Percentiles rank a stretch among this genome's conserved stretches.
phyloP scores from a whole-genome alignment of 306 rosid species.

The Hippophae gyantsensis region DNA sequence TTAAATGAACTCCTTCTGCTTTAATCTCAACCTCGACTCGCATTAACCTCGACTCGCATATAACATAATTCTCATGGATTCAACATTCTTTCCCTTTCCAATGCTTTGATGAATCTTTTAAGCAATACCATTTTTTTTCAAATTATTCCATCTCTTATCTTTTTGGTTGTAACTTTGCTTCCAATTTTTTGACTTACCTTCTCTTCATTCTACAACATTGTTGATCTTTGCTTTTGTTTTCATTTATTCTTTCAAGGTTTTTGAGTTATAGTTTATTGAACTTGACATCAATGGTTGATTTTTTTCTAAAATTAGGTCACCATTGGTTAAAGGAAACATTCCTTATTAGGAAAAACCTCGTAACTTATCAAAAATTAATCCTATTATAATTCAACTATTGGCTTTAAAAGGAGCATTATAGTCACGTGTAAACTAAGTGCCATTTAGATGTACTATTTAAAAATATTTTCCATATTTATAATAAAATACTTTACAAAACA shows the following conservation, averaged over 20 bases:
- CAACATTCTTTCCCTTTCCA: conserved; percentile 58
- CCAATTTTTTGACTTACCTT: conserved; percentile 22
- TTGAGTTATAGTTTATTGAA: neutral
- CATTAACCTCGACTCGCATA: conserved; percentile 43
- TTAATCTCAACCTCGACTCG: conserved; percentile 41
- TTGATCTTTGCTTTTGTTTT: conserved; percentile 11
- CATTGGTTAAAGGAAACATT: no score
- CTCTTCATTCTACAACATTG: conserved; percentile 15
- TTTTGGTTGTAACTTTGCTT: conserved; percentile 27
- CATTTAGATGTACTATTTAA: no score
- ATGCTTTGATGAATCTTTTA: conserved; percentile 73
- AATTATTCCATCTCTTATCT: conserved; percentile 69
- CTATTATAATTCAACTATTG: no score
- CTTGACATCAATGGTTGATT: conserved; percentile 16
- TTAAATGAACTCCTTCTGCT: conserved; percentile 53
- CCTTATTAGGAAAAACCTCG: no score
- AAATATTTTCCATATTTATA: no score
- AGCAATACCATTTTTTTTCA: conserved; percentile 63
- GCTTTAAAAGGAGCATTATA: no score
- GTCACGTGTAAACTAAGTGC: no score
- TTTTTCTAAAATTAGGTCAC: conserved; percentile 17
- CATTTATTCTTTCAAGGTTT: conserved; percentile 11
- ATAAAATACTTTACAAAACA: no score
- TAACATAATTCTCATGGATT: conserved; percentile 45
- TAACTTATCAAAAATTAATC: no score